Percentiles rank a stretch among this genome's conserved stretches.
Conservation (phyloP, 371 early-diverging fungal species). For the Blakeslea trispora region DNA sequence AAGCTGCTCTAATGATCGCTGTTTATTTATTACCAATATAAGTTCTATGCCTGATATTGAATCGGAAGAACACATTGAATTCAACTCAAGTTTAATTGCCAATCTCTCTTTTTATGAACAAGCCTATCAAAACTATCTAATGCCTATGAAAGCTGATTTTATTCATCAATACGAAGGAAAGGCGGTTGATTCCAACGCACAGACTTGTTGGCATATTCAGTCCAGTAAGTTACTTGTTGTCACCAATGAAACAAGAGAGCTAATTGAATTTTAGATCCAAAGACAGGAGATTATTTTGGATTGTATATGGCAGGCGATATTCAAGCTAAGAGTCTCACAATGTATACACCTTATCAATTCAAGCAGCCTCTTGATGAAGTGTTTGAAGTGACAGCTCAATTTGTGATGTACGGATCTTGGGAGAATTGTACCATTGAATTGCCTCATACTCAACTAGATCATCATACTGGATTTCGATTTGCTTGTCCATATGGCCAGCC, state of each 20-base stretch:
- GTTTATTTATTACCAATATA: constrained; percentile 59
- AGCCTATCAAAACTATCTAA: constrained; percentile 27
- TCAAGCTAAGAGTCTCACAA: constrained; percentile 29
- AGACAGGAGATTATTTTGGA: constrained; percentile 49
- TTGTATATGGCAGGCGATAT: constrained; percentile 51
- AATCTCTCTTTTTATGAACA: constrained; percentile 45
- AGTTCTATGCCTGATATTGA: constrained; percentile 49
- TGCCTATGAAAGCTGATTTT: constrained; percentile 39
- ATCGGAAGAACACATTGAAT: constrained; percentile 14
- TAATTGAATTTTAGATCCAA: constrained; percentile 23
- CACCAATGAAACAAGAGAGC: no score
- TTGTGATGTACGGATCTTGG: constrained; percentile 17
- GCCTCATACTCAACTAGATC: constrained; percentile 4
- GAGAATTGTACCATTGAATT: constrained; percentile 12
- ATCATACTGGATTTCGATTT: constrained; percentile 19
- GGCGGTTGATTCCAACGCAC: constrained; percentile 58
- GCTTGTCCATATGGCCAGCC: constrained; percentile 21
- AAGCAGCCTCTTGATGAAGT: constrained; percentile 24
- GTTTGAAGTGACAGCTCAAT: constrained; percentile 33
- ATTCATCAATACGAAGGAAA: constrained; percentile 53
- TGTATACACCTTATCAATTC: constrained; percentile 23
- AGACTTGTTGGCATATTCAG: constrained; percentile 60
- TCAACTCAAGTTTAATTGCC: constrained; percentile 31
- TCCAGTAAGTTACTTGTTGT: constrained; percentile 27
- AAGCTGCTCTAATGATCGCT: constrained; percentile 61